phyloP scores from a whole-genome alignment of 2,329 filamentous ascomycete species.

The Bipolaris bicolor region DNA sequence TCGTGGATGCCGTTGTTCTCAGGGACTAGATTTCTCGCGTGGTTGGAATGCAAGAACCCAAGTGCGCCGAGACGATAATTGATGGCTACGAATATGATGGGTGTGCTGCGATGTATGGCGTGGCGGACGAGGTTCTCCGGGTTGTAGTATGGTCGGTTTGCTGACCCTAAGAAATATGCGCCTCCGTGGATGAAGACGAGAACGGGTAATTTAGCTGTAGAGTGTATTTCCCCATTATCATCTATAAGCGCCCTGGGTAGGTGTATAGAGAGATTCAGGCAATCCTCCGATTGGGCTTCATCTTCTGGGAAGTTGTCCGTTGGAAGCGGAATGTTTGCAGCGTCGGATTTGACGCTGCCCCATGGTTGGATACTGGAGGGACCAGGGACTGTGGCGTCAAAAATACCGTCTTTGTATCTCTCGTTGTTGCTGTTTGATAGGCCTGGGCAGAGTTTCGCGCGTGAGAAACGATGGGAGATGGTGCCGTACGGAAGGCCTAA shows the following conservation, averaged over 20 bases:
- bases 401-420: slow-evolving; percentile 6
- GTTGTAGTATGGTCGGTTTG: slow-evolving; percentile 60
- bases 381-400: slow-evolving; percentile 22
- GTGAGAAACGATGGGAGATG: slow-evolving; percentile 19
- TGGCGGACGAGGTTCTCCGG: slow-evolving; percentile 27
- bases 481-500: slow-evolving; percentile 21
- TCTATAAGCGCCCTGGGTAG: slow-evolving; percentile 49
- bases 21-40: slow-evolving; percentile 39
- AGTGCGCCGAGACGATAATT: slow-evolving; percentile 37
- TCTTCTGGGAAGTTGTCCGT: slow-evolving; percentile 22
- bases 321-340: slow-evolving; percentile 25
- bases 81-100: slow-evolving; percentile 15
- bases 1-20: slow-evolving; percentile 41
- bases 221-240: slow-evolving; percentile 33
- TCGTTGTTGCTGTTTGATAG: background rate
- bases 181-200: slow-evolving; percentile 62
- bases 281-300: slow-evolving; percentile 43
- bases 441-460: slow-evolving; percentile 13
- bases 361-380: slow-evolving; percentile 24
- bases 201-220: slow-evolving; percentile 52
- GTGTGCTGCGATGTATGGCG: slow-evolving; percentile 11
- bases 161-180: slow-evolving; percentile 56
- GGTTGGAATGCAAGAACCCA: slow-evolving; percentile 52
- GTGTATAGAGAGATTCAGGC: slow-evolving; percentile 52
- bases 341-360: slow-evolving; percentile 23